Percentiles rank a stretch among this genome's conserved stretches.
Conservation (phyloP, 805 yeast genomes). For the Starmerella apis region DNA sequence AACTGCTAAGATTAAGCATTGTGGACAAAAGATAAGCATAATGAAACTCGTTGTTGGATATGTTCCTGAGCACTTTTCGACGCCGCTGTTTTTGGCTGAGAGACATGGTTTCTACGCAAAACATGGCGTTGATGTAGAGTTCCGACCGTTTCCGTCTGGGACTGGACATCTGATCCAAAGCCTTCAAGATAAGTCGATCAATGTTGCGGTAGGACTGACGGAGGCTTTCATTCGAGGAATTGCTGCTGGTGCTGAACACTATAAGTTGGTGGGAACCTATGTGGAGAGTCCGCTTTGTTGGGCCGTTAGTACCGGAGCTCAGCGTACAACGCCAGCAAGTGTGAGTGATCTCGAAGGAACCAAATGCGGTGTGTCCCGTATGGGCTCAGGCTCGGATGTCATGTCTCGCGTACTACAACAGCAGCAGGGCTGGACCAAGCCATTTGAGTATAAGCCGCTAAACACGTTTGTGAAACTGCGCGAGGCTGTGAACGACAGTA, state of each 20-base stretch:
- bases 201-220: conserved; percentile 78
- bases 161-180: conserved; percentile 78
- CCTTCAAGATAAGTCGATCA: conserved; percentile 48
- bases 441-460: conserved; percentile 44
- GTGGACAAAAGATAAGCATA: background rate
- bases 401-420: conserved; percentile 79
- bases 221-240: conserved; percentile 83
- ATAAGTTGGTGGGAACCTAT: conserved; percentile 67
- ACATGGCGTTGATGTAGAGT: conserved; percentile 45
- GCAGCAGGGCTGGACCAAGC: conserved; percentile 40
- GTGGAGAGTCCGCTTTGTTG: conserved; percentile 81
- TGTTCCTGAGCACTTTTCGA: conserved; percentile 86
- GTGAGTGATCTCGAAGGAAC: conserved; percentile 46
- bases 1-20: no score
- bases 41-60: conserved; percentile 47
- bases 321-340: conserved; percentile 47
- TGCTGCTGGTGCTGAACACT: conserved; percentile 56
- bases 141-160: conserved; percentile 69
- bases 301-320: conserved; percentile 73
- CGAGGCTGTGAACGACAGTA: conserved; percentile 58
- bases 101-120: conserved; percentile 45
- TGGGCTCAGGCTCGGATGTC: conserved; percentile 85
- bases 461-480: conserved; percentile 66
- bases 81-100: conserved; percentile 69
- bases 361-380: conserved; percentile 68